Evolutionary conservation across 495 filamentous ascomycete species (phyloP), one percentile per base, ranked within the genome.

Genomic region (Parathielavia hyrcaniae): DNA sequence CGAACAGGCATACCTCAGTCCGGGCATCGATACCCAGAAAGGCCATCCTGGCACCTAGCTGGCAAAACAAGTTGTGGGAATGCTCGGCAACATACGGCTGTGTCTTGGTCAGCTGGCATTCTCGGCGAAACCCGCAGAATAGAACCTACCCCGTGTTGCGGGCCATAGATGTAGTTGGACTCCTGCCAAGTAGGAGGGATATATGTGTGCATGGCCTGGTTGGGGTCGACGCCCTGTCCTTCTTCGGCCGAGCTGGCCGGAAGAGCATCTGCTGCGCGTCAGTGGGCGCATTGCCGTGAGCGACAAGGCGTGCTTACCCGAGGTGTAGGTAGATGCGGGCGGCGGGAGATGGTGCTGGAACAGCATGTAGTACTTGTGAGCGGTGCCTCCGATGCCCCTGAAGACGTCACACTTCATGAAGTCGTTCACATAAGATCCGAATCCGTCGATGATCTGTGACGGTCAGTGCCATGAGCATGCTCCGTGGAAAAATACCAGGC

Each of bases 361-460:
- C 19, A 97, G 79, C 71, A 91, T 83, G 67, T 96, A 96, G 72
- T 96, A 95, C 68, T 91, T 95, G 73, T 86, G 86, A 4, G 89
- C 86, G 17, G 86, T 81, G 22, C 88, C 89, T 11, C 91, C 91
- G 60, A 97, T 92, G 50, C 92, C 91, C 55, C 86, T 82, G 75
- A 97, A 96, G 36, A 96, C 69, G 47, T 87, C 77, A 64, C 90
- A 96, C 67, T 79, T 83, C 92, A 97, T 96, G 72, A 96, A 96
- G 34, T 89, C 84, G 63, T 96, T 88, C 4, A 88, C 88, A 69
- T 97, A 96, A 1, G 87, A 91, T 4, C 92, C 92, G 62, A 95
- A 96, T 5, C 91, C 91, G 64, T 96, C 91, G 61, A 92, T 92
- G 61, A 92, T 92, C 70, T 90, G 46, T 1, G 26, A 14, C 11